phyloP scores from a whole-genome alignment of 768 basidiomycete genomes.

The Plicaturopsis crispa region DNA sequence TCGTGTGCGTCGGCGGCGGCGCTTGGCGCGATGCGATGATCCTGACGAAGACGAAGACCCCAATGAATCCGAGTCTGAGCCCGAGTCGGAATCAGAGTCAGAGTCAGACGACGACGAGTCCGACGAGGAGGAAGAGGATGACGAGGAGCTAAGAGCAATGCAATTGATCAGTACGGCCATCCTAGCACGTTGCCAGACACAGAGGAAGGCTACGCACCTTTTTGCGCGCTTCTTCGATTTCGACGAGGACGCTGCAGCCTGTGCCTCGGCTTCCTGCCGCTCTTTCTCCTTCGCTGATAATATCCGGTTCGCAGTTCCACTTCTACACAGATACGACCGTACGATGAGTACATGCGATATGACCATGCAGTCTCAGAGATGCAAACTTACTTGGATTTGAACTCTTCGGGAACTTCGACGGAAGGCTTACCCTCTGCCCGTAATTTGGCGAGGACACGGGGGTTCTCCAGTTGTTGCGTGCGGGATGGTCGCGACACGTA shows the following conservation, averaged over 20 bases:
- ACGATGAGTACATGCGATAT: neutral
- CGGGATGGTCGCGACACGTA: slow-evolving; percentile 89
- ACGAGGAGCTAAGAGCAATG: slow-evolving; percentile 22
- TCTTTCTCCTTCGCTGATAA: slow-evolving; percentile 79
- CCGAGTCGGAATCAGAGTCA: slow-evolving; percentile 38
- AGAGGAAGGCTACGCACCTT: neutral
- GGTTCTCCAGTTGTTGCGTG: slow-evolving; percentile 80
- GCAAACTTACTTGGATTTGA: slow-evolving; percentile 71
- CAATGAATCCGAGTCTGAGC: slow-evolving; percentile 18
- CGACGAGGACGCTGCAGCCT: slow-evolving; percentile 32
- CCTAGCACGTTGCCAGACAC: no score
- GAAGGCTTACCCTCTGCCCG: slow-evolving; percentile 67
- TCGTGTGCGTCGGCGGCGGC: no score
- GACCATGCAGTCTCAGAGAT: neutral
- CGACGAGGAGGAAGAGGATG: slow-evolving; percentile 13
- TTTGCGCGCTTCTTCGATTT: slow-evolving; percentile 5
- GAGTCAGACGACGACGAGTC: slow-evolving; percentile 20
- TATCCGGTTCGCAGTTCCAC: slow-evolving; percentile 80
- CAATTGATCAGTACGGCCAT: neutral
- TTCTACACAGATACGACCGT: slow-evolving; percentile 29
- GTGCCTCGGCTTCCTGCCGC: slow-evolving; percentile 31
- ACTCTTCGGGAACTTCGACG: slow-evolving; percentile 86
- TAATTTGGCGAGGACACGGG: slow-evolving; percentile 55
- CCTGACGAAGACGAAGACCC: slow-evolving; percentile 17
- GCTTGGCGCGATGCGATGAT: no score